Percentiles rank a stretch among this genome's conserved stretches.
These are phyloP conservation scores for Tardiomyces depauwii DNA, from an alignment of 1,139 yeast genomes.

Conservation along the genomic window DNA sequence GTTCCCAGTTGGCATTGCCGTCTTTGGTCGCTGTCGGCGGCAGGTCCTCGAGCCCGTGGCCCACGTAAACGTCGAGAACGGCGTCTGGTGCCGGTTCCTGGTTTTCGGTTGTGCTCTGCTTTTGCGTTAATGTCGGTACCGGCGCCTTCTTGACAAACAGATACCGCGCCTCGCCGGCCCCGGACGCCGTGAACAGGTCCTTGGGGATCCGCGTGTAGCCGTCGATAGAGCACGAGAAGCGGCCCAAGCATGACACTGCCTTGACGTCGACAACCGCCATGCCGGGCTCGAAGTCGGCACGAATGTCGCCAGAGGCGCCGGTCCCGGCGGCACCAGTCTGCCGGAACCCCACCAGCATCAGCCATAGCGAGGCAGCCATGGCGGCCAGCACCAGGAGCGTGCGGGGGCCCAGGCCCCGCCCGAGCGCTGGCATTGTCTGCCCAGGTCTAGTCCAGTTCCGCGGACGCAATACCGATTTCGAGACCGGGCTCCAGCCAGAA, in stretches of 20 bases:
- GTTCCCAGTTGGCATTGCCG: slow-evolving; percentile 30
- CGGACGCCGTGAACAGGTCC: slow-evolving; percentile 23
- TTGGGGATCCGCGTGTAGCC: slow-evolving; percentile 26
- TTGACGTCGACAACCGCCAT: background rate
- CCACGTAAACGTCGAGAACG: slow-evolving; percentile 20
- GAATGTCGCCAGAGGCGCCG: background rate
- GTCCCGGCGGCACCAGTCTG: too few species aligned
- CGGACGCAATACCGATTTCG: too few species aligned
- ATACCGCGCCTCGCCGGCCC: slow-evolving; percentile 13
- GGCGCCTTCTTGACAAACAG: slow-evolving; percentile 17
- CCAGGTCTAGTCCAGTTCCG: too few species aligned
- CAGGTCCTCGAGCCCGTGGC: slow-evolving; percentile 1
- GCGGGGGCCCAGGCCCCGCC: too few species aligned
- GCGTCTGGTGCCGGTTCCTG: slow-evolving; percentile 12
- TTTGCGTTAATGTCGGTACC: background rate
- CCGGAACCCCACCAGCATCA: too few species aligned
- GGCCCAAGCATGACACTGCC: background rate
- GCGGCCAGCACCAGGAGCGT: too few species aligned
- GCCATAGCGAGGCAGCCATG: too few species aligned
- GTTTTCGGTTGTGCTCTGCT: slow-evolving; percentile 15
- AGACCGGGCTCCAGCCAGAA: too few species aligned
- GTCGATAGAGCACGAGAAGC: background rate
- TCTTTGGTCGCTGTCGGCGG: slow-evolving; percentile 4
- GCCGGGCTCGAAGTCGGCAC: background rate
- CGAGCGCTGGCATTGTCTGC: too few species aligned